Conservation (phyloP, 192 early-diverging fungal species). For the Linnemannia zychae region DNA sequence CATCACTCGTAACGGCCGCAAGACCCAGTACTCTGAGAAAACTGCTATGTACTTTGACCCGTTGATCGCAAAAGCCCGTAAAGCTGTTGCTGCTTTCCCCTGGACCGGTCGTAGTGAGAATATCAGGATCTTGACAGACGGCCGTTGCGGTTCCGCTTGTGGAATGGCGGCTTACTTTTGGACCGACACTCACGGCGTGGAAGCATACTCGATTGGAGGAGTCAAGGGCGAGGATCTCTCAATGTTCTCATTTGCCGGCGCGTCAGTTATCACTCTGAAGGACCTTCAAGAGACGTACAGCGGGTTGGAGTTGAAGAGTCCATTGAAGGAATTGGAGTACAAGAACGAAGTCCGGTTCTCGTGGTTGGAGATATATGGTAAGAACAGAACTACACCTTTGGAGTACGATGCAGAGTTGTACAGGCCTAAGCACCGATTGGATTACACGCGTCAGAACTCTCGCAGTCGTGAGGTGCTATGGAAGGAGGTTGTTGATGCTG, state of each 20-base stretch:
- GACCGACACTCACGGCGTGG: neutral
- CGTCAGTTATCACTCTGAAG: neutral
- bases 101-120: conserved; percentile 24
- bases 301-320: neutral
- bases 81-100: neutral
- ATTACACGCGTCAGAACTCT: conserved; percentile 3
- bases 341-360: neutral
- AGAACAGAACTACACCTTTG: neutral
- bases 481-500: conserved; percentile 14
- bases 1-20: neutral
- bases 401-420: conserved; percentile 17
- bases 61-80: neutral
- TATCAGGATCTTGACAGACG: conserved; percentile 23
- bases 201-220: conserved; percentile 11
- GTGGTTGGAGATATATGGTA: conserved; percentile 6
- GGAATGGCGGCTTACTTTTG: conserved; percentile 9
- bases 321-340: conserved; percentile 7
- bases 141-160: conserved; percentile 33
- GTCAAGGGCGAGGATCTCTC: conserved; percentile 6
- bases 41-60: neutral
- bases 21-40: neutral
- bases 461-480: conserved; percentile 23
- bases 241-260: conserved; percentile 29
- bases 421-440: neutral
- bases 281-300: neutral